Percentiles rank a stretch among this genome's conserved stretches.
These are phyloP conservation scores for Penicillium ucsense DNA, from an alignment of 495 filamentous ascomycete species.

Conservation along the genomic window DNA sequence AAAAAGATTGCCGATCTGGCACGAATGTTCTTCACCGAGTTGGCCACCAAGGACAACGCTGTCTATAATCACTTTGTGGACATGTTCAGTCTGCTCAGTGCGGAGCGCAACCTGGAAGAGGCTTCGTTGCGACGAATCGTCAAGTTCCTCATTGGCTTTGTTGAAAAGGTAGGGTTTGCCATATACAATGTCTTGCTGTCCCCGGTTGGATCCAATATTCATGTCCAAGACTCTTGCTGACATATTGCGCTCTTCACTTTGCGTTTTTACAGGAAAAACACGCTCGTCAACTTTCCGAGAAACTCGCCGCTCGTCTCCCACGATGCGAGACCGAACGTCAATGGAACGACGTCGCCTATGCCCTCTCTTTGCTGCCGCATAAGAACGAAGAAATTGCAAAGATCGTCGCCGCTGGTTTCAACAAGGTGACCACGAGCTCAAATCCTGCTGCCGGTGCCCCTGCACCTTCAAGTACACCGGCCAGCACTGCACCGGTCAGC, in stretches of 20 bases:
- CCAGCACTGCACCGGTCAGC: background rate
- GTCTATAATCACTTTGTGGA: slow-evolving; percentile 99
- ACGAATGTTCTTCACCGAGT: slow-evolving; percentile 96
- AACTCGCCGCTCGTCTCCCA: slow-evolving; percentile 77
- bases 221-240: background rate
- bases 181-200: no score
- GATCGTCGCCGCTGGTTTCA: slow-evolving; percentile 69
- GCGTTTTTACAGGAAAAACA: slow-evolving; percentile 71
- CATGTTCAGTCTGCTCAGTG: slow-evolving; percentile 90
- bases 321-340: slow-evolving; percentile 88
- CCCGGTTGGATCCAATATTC: no score
- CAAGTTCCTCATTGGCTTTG: slow-evolving; percentile 86
- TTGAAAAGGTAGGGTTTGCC: slow-evolving; percentile 71
- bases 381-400: slow-evolving; percentile 97
- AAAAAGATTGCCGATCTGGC: slow-evolving; percentile 87
- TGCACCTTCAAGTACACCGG: background rate
- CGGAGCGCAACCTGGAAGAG: slow-evolving; percentile 72
- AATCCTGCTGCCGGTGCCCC: slow-evolving; percentile 11
- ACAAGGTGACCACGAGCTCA: slow-evolving; percentile 54
- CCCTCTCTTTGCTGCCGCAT: slow-evolving; percentile 77
- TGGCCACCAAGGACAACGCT: slow-evolving; percentile 95
- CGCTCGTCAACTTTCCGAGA: slow-evolving; percentile 88
- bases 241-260: slow-evolving; percentile 4
- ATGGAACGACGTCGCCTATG: slow-evolving; percentile 95
- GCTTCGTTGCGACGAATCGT: slow-evolving; percentile 75